Conservation (phyloP, 1,139 yeast species). For the Candida sanyaensis region DNA sequence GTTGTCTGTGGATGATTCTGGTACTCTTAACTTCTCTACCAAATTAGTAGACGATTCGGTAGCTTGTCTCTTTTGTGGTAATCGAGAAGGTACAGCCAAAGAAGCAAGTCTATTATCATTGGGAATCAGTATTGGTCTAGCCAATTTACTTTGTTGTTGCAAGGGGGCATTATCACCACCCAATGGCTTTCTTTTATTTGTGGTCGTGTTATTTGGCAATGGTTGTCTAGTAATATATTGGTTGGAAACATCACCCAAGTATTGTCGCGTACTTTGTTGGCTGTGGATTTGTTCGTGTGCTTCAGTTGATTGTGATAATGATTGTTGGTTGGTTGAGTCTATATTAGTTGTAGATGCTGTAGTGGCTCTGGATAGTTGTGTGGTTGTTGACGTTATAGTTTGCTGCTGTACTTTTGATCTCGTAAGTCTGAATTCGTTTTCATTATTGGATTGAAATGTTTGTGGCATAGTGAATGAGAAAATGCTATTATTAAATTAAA, state of each 20-base stretch:
- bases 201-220: constrained; percentile 9
- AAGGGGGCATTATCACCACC: constrained; percentile 39
- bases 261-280: constrained; percentile 24
- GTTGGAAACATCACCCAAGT: constrained; percentile 45
- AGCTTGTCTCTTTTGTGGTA: constrained; percentile 59
- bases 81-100: constrained; percentile 35
- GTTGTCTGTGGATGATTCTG: constrained; percentile 10
- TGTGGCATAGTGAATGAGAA: constrained; percentile 27
- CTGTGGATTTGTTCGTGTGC: constrained; percentile 3
- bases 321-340: constrained; percentile 2
- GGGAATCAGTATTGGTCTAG: constrained; percentile 10
- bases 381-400: background rate
- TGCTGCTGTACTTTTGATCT: constrained; percentile 27
- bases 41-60: constrained; percentile 55
- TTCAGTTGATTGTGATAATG: constrained; percentile 3
- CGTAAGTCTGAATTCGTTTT: constrained; percentile 41
- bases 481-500: background rate
- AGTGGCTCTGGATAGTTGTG: no score
- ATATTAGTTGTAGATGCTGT: constrained; percentile 1
- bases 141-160: constrained; percentile 13
- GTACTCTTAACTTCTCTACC: constrained; percentile 39
- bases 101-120: constrained; percentile 7
- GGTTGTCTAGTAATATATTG: constrained; percentile 27
- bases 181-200: constrained; percentile 31
- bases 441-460: constrained; percentile 34